Percentiles rank a stretch among this genome's conserved stretches.
These are phyloP conservation scores for Suillus spraguei DNA, from an alignment of 768 basidiomycete species.

Conservation along the genomic window DNA sequence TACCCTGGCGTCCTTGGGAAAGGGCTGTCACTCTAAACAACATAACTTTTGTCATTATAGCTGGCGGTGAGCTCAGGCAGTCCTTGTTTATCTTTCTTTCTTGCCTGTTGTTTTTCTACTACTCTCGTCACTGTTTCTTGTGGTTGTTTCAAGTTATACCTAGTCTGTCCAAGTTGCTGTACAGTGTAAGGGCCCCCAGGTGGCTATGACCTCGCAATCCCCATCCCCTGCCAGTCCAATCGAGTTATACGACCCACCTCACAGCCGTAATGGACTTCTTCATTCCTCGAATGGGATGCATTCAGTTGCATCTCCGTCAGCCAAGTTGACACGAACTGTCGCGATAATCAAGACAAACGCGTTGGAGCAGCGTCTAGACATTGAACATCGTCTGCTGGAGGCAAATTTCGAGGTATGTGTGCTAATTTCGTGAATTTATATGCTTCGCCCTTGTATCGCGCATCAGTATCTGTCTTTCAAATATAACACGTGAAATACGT, in stretches of 20 bases:
- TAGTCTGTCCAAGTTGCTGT: constrained; percentile 10
- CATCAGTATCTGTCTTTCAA: background rate
- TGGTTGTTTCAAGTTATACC: constrained; percentile 23
- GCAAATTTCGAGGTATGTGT: constrained; percentile 77
- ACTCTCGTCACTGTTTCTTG: constrained; percentile 20
- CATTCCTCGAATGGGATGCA: constrained; percentile 13
- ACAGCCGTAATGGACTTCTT: constrained; percentile 5
- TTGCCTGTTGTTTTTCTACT: constrained; percentile 8
- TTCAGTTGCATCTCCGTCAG: constrained; percentile 14
- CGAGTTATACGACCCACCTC: constrained; percentile 19
- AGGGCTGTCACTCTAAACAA: constrained; percentile 10
- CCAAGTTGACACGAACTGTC: constrained; percentile 58
- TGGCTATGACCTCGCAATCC: constrained; percentile 17
- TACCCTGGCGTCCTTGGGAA: background rate
- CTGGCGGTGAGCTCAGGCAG: constrained; percentile 11
- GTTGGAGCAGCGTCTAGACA: constrained; percentile 71
- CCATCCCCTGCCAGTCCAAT: constrained; percentile 20
- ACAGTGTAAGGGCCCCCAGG: constrained; percentile 17
- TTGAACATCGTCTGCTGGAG: constrained; percentile 77
- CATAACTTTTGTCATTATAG: constrained; percentile 10
- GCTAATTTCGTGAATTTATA: background rate
- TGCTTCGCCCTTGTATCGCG: background rate
- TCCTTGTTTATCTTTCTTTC: constrained; percentile 16
- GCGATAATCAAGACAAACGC: constrained; percentile 87
- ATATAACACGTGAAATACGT: constrained; percentile 13